Base-by-base conservation (phyloP, 306 rosid genomes). In the Sophora flavescens region DNA sequence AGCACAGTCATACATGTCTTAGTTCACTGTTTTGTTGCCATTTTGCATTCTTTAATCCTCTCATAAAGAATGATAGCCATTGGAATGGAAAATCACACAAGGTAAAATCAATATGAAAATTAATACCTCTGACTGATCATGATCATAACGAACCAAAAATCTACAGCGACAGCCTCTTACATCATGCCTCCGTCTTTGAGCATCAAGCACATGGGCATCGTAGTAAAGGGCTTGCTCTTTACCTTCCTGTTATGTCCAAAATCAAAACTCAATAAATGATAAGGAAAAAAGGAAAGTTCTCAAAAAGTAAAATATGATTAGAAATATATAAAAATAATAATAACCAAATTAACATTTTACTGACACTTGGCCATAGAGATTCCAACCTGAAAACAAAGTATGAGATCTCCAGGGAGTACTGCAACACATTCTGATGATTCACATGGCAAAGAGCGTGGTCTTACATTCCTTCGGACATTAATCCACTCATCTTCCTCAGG, bases 111-210 rank as follows among this genome's bases (percentile, higher is more conserved):
- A 63, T 4, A 4, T 44, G 36, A 78, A 61, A 70, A 39, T 74
- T 65, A 59, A 63, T 90, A 96, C 99, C 99, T 96, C 99, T 4
- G 98, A 91, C 66, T 88, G 97, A 85, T 96, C 99, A 53, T 96
- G 99, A 83, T 82, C 97, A 74, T 96, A 96, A 38, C 98, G 98
- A 74, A 96, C 99, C 81, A 96, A 79, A 89, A 96, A 96, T 86
- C 99, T 89, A 89, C 99, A 96, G n/a, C 99, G 98, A 76, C 99
- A 96, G 35, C 99, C 99, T 84, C 99, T 85, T 58, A 96, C 96
- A 85, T 96, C 99, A 80, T 96, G 99, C 70, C 99, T 87, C 54
- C 99, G 88, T 71, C 99, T 89, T 85, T 96, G 99, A 68, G 99
- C 95, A 82, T 96, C 98, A 57, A 96, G 98, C 66, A 96, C 99